These are phyloP conservation scores for Trypanosoma platydactyli DNA, from an alignment of 208 protist species.

Conservation along the genomic window DNA sequence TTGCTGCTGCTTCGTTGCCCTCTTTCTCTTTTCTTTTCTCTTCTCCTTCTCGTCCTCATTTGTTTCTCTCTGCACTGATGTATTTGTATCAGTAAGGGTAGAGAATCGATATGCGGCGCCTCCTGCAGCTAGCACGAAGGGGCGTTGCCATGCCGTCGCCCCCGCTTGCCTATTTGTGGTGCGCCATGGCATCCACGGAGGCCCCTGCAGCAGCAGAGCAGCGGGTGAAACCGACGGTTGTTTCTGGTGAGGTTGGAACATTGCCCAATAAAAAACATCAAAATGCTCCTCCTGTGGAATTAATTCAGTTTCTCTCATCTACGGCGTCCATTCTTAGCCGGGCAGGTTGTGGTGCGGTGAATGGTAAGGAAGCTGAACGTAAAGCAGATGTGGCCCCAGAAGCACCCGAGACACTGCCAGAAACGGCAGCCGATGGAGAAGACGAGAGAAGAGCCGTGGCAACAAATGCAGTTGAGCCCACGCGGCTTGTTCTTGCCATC, in stretches of 20 bases:
- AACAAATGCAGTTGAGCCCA: background rate
- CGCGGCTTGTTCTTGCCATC: constrained; percentile 10
- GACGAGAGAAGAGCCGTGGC: background rate
- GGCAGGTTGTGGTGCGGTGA: background rate
- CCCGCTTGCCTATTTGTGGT: background rate
- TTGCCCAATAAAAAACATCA: background rate
- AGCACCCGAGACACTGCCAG: background rate
- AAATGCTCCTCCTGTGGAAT: background rate
- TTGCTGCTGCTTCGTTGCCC: background rate
- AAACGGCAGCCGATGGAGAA: background rate
- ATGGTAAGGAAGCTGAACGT: background rate
- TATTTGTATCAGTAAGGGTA: background rate
- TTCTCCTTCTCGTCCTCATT: background rate
- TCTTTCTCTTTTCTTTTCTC: background rate
- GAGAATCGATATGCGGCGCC: constrained; percentile 1
- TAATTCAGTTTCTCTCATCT: constrained; percentile 2
- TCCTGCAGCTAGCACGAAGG: background rate
- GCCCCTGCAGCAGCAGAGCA: background rate
- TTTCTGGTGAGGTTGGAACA: too few relatives aligned
- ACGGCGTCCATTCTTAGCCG: background rate
- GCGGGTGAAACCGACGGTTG: background rate
- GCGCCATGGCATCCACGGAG: background rate
- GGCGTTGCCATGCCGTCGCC: background rate
- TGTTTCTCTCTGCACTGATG: background rate
- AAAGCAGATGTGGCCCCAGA: background rate